Conservation (phyloP, 805 yeast genomes). For the Yamadazyma tumulicola region DNA sequence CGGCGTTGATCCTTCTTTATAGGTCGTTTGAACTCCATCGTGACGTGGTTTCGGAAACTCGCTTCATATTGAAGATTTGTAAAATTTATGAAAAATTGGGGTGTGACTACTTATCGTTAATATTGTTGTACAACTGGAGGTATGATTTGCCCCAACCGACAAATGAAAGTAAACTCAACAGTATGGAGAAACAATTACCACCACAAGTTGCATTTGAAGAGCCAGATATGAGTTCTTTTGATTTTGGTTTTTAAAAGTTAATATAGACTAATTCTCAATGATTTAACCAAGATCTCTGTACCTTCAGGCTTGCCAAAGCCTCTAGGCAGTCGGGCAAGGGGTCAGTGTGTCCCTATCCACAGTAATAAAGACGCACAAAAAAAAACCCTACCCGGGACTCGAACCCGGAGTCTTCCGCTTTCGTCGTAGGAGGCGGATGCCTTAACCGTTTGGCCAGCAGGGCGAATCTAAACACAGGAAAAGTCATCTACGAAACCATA, state of each 20-base stretch:
- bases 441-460: constrained; percentile 55
- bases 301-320: too few species aligned
- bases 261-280: too few species aligned
- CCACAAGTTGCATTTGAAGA: constrained; percentile 59
- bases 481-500: too few species aligned
- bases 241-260: constrained; percentile 37
- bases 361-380: constrained; percentile 3
- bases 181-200: constrained; percentile 22
- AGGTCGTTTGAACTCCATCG: constrained; percentile 51
- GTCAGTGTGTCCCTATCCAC: background rate
- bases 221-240: constrained; percentile 75
- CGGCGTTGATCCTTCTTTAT: constrained; percentile 70
- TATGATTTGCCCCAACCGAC: constrained; percentile 7
- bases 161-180: background rate
- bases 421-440: constrained; percentile 50
- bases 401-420: constrained; percentile 42
- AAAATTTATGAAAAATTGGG: constrained; percentile 83
- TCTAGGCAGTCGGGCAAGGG: too few species aligned
- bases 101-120: constrained; percentile 72
- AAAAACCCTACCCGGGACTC: constrained; percentile 39
- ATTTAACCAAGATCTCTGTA: too few species aligned
- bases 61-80: constrained; percentile 59
- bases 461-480: too few species aligned
- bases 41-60: constrained; percentile 48
- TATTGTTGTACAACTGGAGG: constrained; percentile 64